Base-by-base conservation (phyloP, 371 early-diverging fungal genomes). In the Syncephalastrum sp. region DNA sequence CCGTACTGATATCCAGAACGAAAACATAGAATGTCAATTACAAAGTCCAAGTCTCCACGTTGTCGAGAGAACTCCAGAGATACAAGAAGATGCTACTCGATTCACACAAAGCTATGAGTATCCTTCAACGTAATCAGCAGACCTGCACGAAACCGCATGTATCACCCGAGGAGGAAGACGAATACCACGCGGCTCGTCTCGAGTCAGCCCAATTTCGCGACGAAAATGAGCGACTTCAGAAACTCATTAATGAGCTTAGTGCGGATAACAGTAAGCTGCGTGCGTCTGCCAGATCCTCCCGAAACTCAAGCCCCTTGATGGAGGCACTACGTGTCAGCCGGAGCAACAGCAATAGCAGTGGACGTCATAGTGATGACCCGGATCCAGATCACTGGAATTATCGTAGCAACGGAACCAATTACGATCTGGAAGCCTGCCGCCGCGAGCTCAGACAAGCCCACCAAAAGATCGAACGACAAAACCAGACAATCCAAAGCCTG, bases 131-230 rank as follows among this genome's bases (percentile, higher is more conserved):
- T 13, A 53, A 54, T 8, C 73, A 75, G 56, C 72, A 71, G 54
- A 59, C 58, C 17, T 85, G 82, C 52, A 61, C 79, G 3, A 65
- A 70, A n/a, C 70, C 60, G 4, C 82, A 83, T 53, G 84, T 83
- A 78, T 63, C 82, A 3, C 60, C 67, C 15, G 72, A 72, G 25
- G 81, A 86, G 55, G 64, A 77, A 43, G 64, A 58, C 6, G 75
- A 79, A 42, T 81, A 73, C 16, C 64, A 78, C 12, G 53, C 56
- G 15, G 71, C 79, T 7, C 55, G 74, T 25, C 54, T 59, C 4
- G 69, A 75, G 21, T 59, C 63, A 1, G 64, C 68, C 14, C 60
- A 66, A 21, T 70, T 48, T 42, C 69, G 61, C 7, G 63, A 68
- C 13, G 78, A 77, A 48, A 73, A 72, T 24, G 70, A 77, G 38